Evolutionary conservation across 106 monocot genomes (phyloP), one percentile per base, ranked within the genome.

Genomic region (Hemerocallis citrina): DNA sequence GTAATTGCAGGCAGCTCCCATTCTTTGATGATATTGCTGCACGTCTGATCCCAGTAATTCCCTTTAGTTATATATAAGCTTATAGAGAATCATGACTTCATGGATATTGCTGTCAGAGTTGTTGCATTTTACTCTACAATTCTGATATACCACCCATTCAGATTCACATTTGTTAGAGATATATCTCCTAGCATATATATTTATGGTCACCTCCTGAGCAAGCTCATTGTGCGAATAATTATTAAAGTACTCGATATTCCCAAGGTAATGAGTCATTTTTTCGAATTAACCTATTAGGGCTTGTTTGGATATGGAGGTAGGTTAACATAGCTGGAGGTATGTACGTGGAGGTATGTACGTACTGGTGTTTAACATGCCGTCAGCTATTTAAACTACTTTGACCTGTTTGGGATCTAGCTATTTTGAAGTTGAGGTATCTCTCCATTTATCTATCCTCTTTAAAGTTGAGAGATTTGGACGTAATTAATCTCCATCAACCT

Each of bases 1-100:
- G 17, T 52, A 43, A 55, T 62, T 73, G 43, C 91, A 96, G 96
- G 63, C 76, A 88, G 74, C 96, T 91, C 9, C 65, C 86, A 17
- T 98, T 98, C 57, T 98, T 86, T 68, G 96, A 98, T 73, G 96
- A 98, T 72, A 82, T 98, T 59, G 84, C 79, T 27, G 96, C 84
- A 39, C 81, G 96, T 3, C 68, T 98, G 32, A 75, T 98, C 42
- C 91, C 88, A 23, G 91, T 98, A 12, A 82, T 98, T 63, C 96
- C 90, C 3, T 71, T 91, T 32, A n/a, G 82, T 91, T 25, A 71
- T 98, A 54, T 98, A 91, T 55, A 74, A 91, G 72, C 66, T 98
- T 27, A 98, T 98, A 22, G 96, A 98, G 66, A 98, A 98, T 75
- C n/a, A n/a, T n/a, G 96, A 91, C 68, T 76, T 52, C 11, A 66